Percentiles rank a stretch among this genome's conserved stretches.
phyloP scores from a whole-genome alignment of 2,329 filamentous ascomycete species.

The Beauveria bassiana region DNA sequence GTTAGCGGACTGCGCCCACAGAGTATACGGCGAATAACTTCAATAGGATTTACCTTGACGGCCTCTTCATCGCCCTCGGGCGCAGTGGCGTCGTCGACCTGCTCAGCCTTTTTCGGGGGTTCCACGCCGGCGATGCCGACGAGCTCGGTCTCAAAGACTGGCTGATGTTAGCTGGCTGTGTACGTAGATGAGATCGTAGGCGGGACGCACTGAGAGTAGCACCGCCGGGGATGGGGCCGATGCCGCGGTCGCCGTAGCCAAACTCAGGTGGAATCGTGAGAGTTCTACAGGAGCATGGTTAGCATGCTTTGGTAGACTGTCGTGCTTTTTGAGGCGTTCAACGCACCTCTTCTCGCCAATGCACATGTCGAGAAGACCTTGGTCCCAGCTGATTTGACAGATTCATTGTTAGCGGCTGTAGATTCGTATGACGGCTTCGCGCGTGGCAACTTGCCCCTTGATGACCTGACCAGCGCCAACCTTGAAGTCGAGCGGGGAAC shows the following conservation, averaged over 20 bases:
- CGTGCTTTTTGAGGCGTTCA: not conserved
- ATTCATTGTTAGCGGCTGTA: slow-evolving; percentile 14
- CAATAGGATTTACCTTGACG: slow-evolving; percentile 5
- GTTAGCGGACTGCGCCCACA: slow-evolving; percentile 5
- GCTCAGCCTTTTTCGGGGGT: not conserved
- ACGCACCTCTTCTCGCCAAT: slow-evolving; percentile 75
- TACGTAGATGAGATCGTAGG: slow-evolving; percentile 8
- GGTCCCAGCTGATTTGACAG: slow-evolving; percentile 60
- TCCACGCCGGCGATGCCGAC: slow-evolving; percentile 71
- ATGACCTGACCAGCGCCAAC: slow-evolving; percentile 81
- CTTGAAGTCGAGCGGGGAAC: slow-evolving; percentile 67
- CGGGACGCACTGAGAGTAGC: slow-evolving; percentile 60
- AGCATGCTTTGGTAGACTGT: slow-evolving; percentile 3
- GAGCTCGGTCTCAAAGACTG: slow-evolving; percentile 88
- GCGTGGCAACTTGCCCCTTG: slow-evolving; percentile 57
- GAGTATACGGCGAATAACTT: slow-evolving; percentile 2
- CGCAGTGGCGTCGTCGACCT: not conserved
- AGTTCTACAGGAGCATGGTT: slow-evolving; percentile 39
- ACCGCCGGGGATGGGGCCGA: slow-evolving; percentile 77
- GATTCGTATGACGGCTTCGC: not conserved
- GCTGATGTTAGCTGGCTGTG: slow-evolving; percentile 14
- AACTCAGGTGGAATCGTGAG: slow-evolving; percentile 82
- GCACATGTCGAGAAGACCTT: slow-evolving; percentile 89
- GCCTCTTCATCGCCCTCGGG: slow-evolving; percentile 1
- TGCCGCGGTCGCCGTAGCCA: slow-evolving; percentile 68